Evolutionary conservation across 2,329 filamentous ascomycete species (phyloP), one percentile per base, ranked within the genome.

Genomic region (Pezicula radicicola): DNA sequence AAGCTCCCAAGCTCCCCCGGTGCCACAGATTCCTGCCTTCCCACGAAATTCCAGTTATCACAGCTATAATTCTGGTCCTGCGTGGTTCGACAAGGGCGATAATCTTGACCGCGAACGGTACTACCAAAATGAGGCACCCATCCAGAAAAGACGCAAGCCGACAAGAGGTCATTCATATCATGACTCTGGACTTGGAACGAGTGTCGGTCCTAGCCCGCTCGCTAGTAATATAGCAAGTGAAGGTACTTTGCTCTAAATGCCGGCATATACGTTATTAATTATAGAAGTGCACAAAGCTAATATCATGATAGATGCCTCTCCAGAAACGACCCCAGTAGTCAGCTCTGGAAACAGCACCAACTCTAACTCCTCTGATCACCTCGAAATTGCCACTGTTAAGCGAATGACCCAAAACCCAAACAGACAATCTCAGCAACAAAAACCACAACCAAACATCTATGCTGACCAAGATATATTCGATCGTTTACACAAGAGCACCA

Each of bases 401-500:
- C 37, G 27, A 33, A 37, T 41, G 12, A 39, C 25, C 19, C 47
- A 44, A 37, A 6, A 46, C 48, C 10, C 33, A 18, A 21, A 18
- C 42, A 33, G 44, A 51, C 35, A 52, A 55, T 55, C 54, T n/a
- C 37, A 42, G 15, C 54, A 33, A 33, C 30, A 33, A 33, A 33
- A 55, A 49, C 59, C 56, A 39, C 58, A 65, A 37, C 50, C 59
- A 9, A 57, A 46, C 25, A 55, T 62, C 8, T 64, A 61, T 43
- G 49, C 47, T 15, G 59, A 64, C 39, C 50, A 61, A 42, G 60
- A 66, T 51, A 57, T 65, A n/a, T 63, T 67, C 42, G 52, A 60
- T 19, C 56, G 58, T 6, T 48, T 68, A n/a, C 65, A 68, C 54
- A 68, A 56, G 27, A 66, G 60, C 48, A 66, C 60, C 2, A 61